Evolutionary conservation across 176 grass and related monocot species (phyloP), one percentile per base, ranked within the genome.

Genomic region (Eleusine coracana): DNA sequence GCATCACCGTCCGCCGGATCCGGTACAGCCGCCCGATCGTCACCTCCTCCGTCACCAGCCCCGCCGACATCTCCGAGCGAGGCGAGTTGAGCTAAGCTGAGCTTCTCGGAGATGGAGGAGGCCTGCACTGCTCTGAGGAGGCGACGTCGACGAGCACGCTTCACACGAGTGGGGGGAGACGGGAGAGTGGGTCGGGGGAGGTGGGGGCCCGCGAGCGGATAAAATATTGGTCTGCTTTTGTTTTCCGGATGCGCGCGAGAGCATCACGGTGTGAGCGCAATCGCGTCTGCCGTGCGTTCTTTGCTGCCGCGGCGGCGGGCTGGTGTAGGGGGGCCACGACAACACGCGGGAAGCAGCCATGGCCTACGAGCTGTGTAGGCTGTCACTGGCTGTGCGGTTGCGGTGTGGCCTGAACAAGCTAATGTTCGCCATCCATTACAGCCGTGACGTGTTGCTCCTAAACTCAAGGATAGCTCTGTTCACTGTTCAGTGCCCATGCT

Each of bases 1-100:
- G 87, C 96, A 98, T 98, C 88, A 98, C 96, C 75, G 96, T 98
- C 37, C 69, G 75, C 62, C 96, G 86, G 71, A 98, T 90, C 79
- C 96, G 85, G 88, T 77, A 79, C 58, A 98, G 73, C 72, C 92
- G 92, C 72, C 79, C 73, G 68, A 84, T 67, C 54, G 72, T 31
- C 58, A 7, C 89, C 34, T 98, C 96, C n/a, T 90, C 89, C 37
- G 74, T 85, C 58, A 83, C 76, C 28, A 84, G 70, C 1, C 90
- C 87, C 73, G 83, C 73, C 83, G 89, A 66, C 71, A 87, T 87
- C 68, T 20, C 68, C 25, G 25, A 25, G 25, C 25, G 25, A 25
- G 25, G 25, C 25, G 25, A 25, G 25, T 25, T 25, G 25, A 46
- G 44, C 44, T 46, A 1, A 46, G 44, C 44, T 46, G 44, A 44